phyloP scores from a whole-genome alignment of 441 rosid genomes.

The Omphalea diandra region DNA sequence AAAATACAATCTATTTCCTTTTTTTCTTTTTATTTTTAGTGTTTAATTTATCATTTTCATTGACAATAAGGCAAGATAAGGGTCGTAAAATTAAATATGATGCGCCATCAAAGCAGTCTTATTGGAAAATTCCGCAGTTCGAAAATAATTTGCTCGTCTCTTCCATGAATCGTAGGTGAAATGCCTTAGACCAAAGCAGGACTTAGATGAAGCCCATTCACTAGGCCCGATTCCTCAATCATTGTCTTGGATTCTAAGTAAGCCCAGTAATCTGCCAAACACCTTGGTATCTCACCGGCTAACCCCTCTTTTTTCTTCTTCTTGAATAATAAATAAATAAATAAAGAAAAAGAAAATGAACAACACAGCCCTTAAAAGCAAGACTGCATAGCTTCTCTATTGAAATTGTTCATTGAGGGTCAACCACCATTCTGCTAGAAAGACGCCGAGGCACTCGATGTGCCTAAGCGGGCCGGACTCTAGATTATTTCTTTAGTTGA shows the following conservation, averaged over 20 bases:
- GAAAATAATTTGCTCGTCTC: background rate
- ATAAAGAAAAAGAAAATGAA: too few relatives aligned
- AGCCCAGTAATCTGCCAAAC: too few relatives aligned
- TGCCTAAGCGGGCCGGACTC: background rate
- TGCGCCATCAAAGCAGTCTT: background rate
- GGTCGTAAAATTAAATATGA: too few relatives aligned
- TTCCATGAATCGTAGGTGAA: background rate
- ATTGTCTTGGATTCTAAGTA: too few relatives aligned
- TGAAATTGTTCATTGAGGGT: background rate
- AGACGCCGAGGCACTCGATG: background rate
- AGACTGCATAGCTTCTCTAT: background rate
- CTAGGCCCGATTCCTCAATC: background rate
- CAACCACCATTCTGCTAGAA: background rate
- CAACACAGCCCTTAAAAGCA: background rate
- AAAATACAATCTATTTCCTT: background rate
- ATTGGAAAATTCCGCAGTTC: constrained; percentile 3
- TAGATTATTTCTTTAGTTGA: background rate
- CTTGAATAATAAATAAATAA: too few relatives aligned
- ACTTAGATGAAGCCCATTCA: background rate
- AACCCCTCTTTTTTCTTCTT: too few relatives aligned
- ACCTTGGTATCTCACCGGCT: too few relatives aligned
- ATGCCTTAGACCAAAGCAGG: background rate
- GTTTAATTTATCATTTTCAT: background rate
- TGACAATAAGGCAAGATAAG: background rate
- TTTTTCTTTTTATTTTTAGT: too few relatives aligned